Conservation (phyloP, 345 rosid species). For the Citrus cavaleriei region DNA sequence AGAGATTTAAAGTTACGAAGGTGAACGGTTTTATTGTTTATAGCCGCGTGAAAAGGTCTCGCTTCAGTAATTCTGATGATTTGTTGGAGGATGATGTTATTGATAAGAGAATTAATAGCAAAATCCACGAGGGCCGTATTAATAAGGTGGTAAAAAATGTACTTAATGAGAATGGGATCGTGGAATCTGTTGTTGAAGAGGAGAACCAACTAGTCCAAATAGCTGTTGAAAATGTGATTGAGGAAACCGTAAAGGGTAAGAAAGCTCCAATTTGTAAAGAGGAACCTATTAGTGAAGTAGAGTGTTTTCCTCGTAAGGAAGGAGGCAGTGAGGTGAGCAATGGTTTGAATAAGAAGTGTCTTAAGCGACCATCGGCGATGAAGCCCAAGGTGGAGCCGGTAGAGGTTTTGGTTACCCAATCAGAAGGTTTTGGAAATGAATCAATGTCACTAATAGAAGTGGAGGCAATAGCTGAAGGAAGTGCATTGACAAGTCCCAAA, state of each 20-base stretch:
- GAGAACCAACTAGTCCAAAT: conserved; percentile 6
- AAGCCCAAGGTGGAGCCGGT: conserved; percentile 38
- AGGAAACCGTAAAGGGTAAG: conserved; percentile 29
- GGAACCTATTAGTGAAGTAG: conserved; percentile 18
- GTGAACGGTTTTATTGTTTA: conserved; percentile 78
- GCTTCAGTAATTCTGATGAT: conserved; percentile 19
- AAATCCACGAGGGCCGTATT: conserved; percentile 11
- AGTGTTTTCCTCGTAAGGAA: not conserved
- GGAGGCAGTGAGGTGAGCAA: not conserved
- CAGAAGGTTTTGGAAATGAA: conserved; percentile 33
- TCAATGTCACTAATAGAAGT: conserved; percentile 30
- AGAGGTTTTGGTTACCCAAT: conserved; percentile 34
- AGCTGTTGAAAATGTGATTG: conserved; percentile 16
- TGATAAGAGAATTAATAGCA: conserved; percentile 12
- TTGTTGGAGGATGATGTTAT: conserved; percentile 17
- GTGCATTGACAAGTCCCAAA: conserved; percentile 38
- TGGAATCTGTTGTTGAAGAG: conserved; percentile 13
- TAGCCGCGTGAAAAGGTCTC: conserved; percentile 49
- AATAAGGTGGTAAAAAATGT: conserved; percentile 6
- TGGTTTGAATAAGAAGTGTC: conserved; percentile 22
- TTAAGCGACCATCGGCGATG: conserved; percentile 17
- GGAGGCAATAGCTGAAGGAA: conserved; percentile 54
- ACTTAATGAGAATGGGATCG: not conserved
- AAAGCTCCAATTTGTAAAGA: conserved; percentile 13
- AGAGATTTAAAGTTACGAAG: conserved; percentile 54